Evolutionary conservation across 176 grass and related monocot species (phyloP), one percentile per base, ranked within the genome.

Genomic region (Rhynchospora pubera): DNA sequence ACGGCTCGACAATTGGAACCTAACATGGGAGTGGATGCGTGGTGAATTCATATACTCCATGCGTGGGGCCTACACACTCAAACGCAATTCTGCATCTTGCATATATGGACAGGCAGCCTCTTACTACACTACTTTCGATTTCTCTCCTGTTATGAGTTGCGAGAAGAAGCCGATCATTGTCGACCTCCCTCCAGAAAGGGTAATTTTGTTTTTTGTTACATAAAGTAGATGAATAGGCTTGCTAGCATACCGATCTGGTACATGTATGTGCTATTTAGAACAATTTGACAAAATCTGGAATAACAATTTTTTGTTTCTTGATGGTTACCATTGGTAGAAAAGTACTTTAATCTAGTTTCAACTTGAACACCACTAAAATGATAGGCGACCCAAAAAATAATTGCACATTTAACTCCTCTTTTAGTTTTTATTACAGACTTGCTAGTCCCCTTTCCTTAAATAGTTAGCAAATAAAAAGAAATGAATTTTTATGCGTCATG

Each of bases 11-110:
- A 95, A 93, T 69, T 99, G 96, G 96, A 94, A 99, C 69, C 85
- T 99, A 15, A 95, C 92, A 23, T 99, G 96, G 96, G 92, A 99
- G 79, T 99, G 96, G 92, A 93, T 91, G 84, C 90, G 91, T 43
- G 91, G 87, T 30, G 92, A 99, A 78, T 95, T 99, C 89, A 99
- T 95, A 84, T 76, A 87, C 75, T 88, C 0, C 58, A 93, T 99
- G 92, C 85, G 59, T 44, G 96, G 92, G 48, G 96, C 92, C 7
- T 99, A 99, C 86, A 95, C 90, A 30, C 85, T 93, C 10, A 73
- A 53, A 10, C 94, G 88, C 68, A 91, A 95, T 45, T 70, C 81
- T 61, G 73, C 89, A 15, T 82, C 89, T 78, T 99, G 92, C 79
- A 43, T 93, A 18, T 95, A 91, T 85, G 88, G 89, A 87, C 77